These are phyloP conservation scores for Fusarium sp. DNA, from an alignment of 2,329 filamentous ascomycete species.

Conservation along the genomic window DNA sequence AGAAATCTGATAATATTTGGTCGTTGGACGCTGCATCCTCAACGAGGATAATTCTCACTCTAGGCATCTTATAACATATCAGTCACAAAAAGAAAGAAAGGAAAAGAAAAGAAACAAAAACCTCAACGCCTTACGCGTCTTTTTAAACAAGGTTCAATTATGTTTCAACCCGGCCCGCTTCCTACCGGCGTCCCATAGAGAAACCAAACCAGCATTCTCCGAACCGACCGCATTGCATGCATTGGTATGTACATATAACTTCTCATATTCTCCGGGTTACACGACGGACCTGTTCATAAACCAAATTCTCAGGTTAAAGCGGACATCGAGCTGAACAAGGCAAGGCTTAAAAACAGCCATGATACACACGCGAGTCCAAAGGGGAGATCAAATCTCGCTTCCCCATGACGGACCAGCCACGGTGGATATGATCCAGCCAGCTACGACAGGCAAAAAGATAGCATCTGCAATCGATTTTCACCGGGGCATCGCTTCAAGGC, in stretches of 20 bases:
- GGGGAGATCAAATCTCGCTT: slow-evolving; percentile 46
- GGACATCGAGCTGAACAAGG: slow-evolving; percentile 12
- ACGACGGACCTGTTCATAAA: not conserved
- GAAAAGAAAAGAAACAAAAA: too few species aligned
- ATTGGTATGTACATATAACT: too few species aligned
- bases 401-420: slow-evolving; percentile 33
- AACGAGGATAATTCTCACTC: not conserved
- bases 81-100: not conserved
- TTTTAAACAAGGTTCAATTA: slow-evolving; percentile 3
- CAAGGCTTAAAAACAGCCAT: not conserved
- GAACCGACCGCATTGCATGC: slow-evolving; percentile 3
- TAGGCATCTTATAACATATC: not conserved
- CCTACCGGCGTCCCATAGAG: slow-evolving; percentile 5
- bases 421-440: not conserved
- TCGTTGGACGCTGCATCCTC: not conserved
- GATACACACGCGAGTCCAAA: slow-evolving; percentile 15
- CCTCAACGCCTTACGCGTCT: slow-evolving; percentile 12
- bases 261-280: slow-evolving; percentile 17
- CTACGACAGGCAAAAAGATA: slow-evolving; percentile 20
- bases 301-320: slow-evolving; percentile 7
- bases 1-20: not conserved
- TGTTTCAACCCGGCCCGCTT: slow-evolving; percentile 34
- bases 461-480: slow-evolving; percentile 14
- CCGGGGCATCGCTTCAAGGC: slow-evolving; percentile 16
- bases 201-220: slow-evolving; percentile 6